These are phyloP conservation scores for Xylaria nigripes DNA, from an alignment of 495 filamentous ascomycete species.

Conservation along the genomic window DNA sequence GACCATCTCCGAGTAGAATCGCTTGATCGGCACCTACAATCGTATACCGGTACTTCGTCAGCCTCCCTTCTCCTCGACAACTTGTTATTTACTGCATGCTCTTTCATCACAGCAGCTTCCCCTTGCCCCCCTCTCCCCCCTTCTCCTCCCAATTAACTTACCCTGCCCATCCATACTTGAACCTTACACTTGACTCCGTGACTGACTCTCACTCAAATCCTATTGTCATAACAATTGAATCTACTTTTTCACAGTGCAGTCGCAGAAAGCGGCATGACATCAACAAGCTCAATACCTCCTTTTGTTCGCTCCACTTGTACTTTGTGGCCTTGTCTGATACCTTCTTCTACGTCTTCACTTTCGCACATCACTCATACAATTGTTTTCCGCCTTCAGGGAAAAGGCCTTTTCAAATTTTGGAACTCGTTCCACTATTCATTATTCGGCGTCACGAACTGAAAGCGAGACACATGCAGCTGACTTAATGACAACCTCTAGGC, in stretches of 20 bases:
- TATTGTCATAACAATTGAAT: background rate
- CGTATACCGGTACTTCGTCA: background rate
- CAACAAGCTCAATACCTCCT: background rate
- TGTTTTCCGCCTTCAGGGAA: background rate
- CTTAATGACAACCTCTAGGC: constrained; percentile 2
- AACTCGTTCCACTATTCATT: background rate
- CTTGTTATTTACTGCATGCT: background rate
- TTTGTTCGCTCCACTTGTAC: background rate
- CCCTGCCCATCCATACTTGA: background rate
- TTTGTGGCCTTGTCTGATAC: background rate
- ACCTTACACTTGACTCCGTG: background rate
- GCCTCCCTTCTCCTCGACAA: background rate
- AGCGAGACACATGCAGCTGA: background rate
- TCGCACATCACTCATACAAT: background rate
- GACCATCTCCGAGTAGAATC: background rate
- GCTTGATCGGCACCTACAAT: background rate
- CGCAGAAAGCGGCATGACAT: background rate
- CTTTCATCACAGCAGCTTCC: background rate
- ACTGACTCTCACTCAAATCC: background rate
- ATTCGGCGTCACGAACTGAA: background rate
- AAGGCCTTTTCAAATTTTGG: background rate
- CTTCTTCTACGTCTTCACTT: background rate
- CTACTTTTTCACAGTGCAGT: background rate
- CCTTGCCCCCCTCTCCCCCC: background rate
- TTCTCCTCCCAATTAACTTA: background rate